Evolutionary conservation across 139 green algal species (phyloP).

Genomic region (Micractinium conductrix): DNA sequence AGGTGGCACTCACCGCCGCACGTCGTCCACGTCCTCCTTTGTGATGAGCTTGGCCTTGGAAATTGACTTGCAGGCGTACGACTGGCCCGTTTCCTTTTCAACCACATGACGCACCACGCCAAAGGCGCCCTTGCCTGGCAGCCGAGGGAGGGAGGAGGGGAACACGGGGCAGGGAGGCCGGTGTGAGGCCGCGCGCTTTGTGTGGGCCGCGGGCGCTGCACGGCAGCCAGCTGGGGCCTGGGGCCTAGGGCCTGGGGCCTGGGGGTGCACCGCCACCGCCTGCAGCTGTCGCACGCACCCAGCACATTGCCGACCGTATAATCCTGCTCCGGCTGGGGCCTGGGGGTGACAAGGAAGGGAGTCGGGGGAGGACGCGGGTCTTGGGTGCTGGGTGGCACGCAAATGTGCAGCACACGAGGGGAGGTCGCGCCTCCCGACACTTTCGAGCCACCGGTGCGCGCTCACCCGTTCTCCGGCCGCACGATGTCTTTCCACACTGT

Average conservation of each 20-base stretch:
- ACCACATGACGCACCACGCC: slow-evolving; percentile 49
- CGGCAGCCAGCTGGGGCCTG: not conserved
- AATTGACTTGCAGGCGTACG: slow-evolving; percentile 93
- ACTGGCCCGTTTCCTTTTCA: slow-evolving; percentile 54
- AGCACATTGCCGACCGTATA: slow-evolving; percentile 26
- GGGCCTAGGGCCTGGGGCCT: no score
- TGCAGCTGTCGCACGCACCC: not conserved
- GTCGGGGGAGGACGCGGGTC: no score
- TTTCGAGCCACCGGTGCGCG: no score
- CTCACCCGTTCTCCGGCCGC: not conserved
- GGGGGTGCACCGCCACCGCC: not conserved
- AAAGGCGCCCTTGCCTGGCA: slow-evolving; percentile 55
- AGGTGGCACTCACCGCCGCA: slow-evolving; percentile 82
- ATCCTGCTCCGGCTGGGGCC: slow-evolving; percentile 30
- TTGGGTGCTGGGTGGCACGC: no score
- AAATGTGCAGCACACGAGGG: no score
- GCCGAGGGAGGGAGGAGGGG: not conserved
- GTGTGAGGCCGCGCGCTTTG: not conserved
- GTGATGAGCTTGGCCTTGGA: slow-evolving; percentile 90
- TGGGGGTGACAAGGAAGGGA: not conserved
- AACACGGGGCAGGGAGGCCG: not conserved
- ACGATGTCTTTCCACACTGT: slow-evolving; percentile 22
- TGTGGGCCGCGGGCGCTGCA: not conserved
- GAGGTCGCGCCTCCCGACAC: no score
- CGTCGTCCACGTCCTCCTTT: slow-evolving; percentile 93